Evolutionary conservation across 2,329 filamentous ascomycete species (phyloP).

Genomic region (Curvularia sp.): DNA sequence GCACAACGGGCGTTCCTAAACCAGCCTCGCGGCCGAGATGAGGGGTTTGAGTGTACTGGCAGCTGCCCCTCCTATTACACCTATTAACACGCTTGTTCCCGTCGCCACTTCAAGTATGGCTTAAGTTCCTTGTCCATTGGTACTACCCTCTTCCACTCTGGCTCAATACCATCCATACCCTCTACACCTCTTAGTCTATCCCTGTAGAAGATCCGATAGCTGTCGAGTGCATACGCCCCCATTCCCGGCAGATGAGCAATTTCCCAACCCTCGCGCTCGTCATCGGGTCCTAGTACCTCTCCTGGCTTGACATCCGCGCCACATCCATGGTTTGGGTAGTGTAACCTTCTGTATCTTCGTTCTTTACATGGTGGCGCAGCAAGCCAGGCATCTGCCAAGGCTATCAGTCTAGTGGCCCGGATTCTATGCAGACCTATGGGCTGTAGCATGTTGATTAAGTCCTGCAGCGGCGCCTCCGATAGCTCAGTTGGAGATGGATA

Average conservation of each 20-base stretch:
- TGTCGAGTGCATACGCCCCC: conserved; percentile 83
- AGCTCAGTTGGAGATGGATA: conserved; percentile 73
- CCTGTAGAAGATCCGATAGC: conserved; percentile 92
- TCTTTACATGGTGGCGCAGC: conserved; percentile 66
- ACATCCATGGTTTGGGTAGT: conserved; percentile 45
- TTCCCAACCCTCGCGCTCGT: conserved; percentile 69
- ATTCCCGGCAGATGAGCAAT: conserved; percentile 78
- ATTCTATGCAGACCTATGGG: conserved; percentile 40
- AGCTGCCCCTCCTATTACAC: conserved; percentile 52
- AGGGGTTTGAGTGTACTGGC: background rate
- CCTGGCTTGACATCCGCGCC: conserved; percentile 53
- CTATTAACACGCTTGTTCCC: conserved; percentile 64
- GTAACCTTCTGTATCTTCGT: conserved; percentile 62
- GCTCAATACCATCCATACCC: conserved; percentile 68
- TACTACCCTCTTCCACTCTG: conserved; percentile 88
- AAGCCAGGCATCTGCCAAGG: conserved; percentile 73
- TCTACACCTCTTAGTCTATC: conserved; percentile 71
- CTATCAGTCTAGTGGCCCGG: conserved; percentile 71
- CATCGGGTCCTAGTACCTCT: conserved; percentile 47
- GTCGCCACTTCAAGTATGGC: conserved; percentile 88
- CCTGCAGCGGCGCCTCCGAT: conserved; percentile 46
- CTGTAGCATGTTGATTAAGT: conserved; percentile 31
- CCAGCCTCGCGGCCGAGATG: background rate
- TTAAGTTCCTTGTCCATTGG: conserved; percentile 88
- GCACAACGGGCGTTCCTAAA: background rate